phyloP scores from a whole-genome alignment of 176 grass and related monocot genomes.

The maize (Zea mays) region Zm-B73-REFERENCE-NAM-5.0 NC_050097.1:31197001-31197500 shows the following conservation, averaged over 20 bases:
- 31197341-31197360: slow-evolving; percentile 9
- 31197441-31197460: slow-evolving; percentile 44
- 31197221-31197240: slow-evolving; percentile 66
- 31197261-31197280: slow-evolving; percentile 86
- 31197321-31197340: slow-evolving; percentile 57
- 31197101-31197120: slow-evolving; percentile 68
- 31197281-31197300: slow-evolving; percentile 77
- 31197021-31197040: slow-evolving; percentile 69
- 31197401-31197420: slow-evolving; percentile 22
- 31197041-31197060: slow-evolving; percentile 69
- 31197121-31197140: slow-evolving; percentile 68
- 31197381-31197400: slow-evolving; percentile 17
- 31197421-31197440: slow-evolving; percentile 52
- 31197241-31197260: slow-evolving; percentile 77
- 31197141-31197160: slow-evolving; percentile 80
- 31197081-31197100: slow-evolving; percentile 69
- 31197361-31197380: slow-evolving; percentile 9
- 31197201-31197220: slow-evolving; percentile 66
- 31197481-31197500: slow-evolving; percentile 51
- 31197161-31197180: slow-evolving; percentile 66
- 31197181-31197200: slow-evolving; percentile 75
- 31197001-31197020: slow-evolving; percentile 68
- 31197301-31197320: slow-evolving; percentile 58
- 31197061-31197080: slow-evolving; percentile 80
- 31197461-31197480: slow-evolving; percentile 37